Base-by-base conservation (phyloP, 768 basidiomycete genomes). In the Leucosporidium scottii region DNA sequence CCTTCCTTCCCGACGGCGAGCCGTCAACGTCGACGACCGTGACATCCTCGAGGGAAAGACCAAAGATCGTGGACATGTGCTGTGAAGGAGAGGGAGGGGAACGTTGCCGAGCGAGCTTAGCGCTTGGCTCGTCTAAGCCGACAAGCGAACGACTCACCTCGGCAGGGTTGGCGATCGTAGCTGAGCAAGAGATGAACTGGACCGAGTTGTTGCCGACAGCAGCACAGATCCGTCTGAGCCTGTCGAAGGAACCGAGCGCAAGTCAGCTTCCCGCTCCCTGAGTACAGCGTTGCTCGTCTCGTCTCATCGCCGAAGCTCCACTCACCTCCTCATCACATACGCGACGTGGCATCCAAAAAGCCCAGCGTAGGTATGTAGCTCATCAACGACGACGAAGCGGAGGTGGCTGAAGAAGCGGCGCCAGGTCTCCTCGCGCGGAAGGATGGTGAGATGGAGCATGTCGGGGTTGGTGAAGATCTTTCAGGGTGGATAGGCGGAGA, bases 401-500 rank as follows among this genome's bases (percentile, higher is more conserved):
- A 92, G 79, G 72, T 86, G 85, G 74, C 85, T 85, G 59, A 94
- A 77, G 74, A 91, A 92, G 86, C 83, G 82, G 79, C 91, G 82
- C 92, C 91, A 94, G 7, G 81, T 74, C 48, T 92, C 88, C 77
- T 94, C 91, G 53, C 88, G 84, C 0, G 91, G 91, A 1, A 93
- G 79, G 64, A 94, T 87, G 0, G 89, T 87, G 27, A 86, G 85
- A 74, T 93, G 91, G 10, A 94, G 80, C 81, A 85, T 93, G 72
- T 93, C 91, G 73, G 92, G 91, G 75, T 94, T 94, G 7, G 91
- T 92, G 74, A 93, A 88, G 60, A 94, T 87, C 71, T 72, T 54
- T 1, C 3, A 27, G 1, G 4, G 12, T 8, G 23, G 4, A 61
- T 10, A 23, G n/a, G 28, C 54, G 34, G n/a, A 27, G 44, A 13